These are phyloP conservation scores for Suillus subaureus DNA, from an alignment of 768 basidiomycete genomes.

Conservation along the genomic window DNA sequence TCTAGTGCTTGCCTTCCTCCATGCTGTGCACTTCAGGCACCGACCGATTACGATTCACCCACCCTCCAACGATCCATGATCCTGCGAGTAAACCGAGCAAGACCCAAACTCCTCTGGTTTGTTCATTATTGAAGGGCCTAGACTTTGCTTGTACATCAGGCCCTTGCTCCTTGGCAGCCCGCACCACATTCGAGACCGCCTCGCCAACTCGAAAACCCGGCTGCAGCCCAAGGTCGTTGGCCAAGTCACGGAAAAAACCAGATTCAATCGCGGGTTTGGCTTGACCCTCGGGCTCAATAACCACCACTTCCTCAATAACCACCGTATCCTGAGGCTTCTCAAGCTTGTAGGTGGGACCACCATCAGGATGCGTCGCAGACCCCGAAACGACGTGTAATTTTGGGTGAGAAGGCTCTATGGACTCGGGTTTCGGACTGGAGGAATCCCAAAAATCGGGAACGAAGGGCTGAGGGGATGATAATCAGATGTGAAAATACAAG, in stretches of 20 bases:
- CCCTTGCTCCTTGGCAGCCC: conserved; percentile 20
- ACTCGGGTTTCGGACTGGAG: conserved; percentile 37
- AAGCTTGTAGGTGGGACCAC: conserved; percentile 48
- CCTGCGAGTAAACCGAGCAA: conserved; percentile 51
- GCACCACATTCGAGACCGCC: conserved; percentile 16
- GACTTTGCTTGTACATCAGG: conserved; percentile 24
- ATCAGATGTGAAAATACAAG: conserved; percentile 11
- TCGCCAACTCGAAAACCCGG: conserved; percentile 28
- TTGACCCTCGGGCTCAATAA: conserved; percentile 8
- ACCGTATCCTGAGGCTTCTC: conserved; percentile 25
- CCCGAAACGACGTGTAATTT: conserved; percentile 56
- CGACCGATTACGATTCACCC: conserved; percentile 21
- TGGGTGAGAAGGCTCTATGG: conserved; percentile 33
- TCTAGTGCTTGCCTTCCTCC: conserved; percentile 18
- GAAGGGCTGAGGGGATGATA: conserved; percentile 48
- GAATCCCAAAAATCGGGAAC: conserved; percentile 62
- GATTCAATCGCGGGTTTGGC: conserved; percentile 18
- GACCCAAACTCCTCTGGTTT: conserved; percentile 49
- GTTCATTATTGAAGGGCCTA: conserved; percentile 43
- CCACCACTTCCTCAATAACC: conserved; percentile 1
- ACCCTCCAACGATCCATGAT: conserved; percentile 48
- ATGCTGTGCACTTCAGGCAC: conserved; percentile 17
- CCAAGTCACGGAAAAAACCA: conserved; percentile 37
- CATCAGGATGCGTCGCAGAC: conserved; percentile 47
- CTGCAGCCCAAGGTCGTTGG: conserved; percentile 41